phyloP scores from a whole-genome alignment of 805 yeast species.

The Kodamaea fukazawae region DNA sequence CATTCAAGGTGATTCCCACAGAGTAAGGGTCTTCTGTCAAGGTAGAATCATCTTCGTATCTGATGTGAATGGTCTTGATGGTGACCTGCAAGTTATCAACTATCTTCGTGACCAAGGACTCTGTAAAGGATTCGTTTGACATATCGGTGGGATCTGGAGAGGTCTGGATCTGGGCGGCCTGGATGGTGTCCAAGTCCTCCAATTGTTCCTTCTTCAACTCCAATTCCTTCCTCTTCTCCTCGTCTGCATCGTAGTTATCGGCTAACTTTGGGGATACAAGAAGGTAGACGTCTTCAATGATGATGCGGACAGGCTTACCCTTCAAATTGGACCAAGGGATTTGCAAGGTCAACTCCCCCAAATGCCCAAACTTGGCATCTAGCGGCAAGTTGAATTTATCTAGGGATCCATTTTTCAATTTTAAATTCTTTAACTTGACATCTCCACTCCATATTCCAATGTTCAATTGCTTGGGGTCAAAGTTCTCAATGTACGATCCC shows the following conservation, averaged over 20 bases:
- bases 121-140: slow-evolving; percentile 78
- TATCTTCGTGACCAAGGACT: slow-evolving; percentile 80
- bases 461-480: slow-evolving; percentile 91
- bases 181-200: slow-evolving; percentile 63
- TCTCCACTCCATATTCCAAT: slow-evolving; percentile 98
- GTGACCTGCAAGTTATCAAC: slow-evolving; percentile 91
- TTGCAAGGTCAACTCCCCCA: slow-evolving; percentile 85
- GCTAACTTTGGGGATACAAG: slow-evolving; percentile 73
- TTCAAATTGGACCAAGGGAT: slow-evolving; percentile 97
- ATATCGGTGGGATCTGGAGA: slow-evolving; percentile 30
- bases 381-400: slow-evolving; percentile 85
- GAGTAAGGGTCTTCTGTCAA: slow-evolving; percentile 77
- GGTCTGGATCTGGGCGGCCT: slow-evolving; percentile 39
- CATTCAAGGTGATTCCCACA: slow-evolving; percentile 77
- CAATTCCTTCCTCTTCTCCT: slow-evolving; percentile 57
- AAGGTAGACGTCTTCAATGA: slow-evolving; percentile 81
- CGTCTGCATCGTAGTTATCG: slow-evolving; percentile 52
- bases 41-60: slow-evolving; percentile 80
- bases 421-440: slow-evolving; percentile 75
- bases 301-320: slow-evolving; percentile 85
- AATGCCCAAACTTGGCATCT: slow-evolving; percentile 82
- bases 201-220: slow-evolving; percentile 65
- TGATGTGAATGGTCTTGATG: slow-evolving; percentile 83
- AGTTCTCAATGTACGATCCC: slow-evolving; percentile 84
- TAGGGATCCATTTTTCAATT: slow-evolving; percentile 81